Evolutionary conservation across 2,329 filamentous ascomycete species (phyloP).

Genomic region (Diaporthe sp.): DNA sequence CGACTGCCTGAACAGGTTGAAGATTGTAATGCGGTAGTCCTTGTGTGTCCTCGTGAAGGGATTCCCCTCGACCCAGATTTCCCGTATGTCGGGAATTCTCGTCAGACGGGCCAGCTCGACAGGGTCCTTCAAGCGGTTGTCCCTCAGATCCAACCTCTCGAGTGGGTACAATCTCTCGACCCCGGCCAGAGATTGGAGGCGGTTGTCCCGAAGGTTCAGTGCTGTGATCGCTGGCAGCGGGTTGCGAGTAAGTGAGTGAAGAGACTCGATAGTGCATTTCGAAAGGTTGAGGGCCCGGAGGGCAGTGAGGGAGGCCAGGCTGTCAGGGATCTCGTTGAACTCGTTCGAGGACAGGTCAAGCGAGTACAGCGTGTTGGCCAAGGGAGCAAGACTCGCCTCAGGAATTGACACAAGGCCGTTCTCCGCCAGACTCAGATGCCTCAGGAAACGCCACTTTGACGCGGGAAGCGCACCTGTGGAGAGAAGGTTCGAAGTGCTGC

Average conservation of each 20-base stretch:
- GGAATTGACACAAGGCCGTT: constrained; percentile 89
- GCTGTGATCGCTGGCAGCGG: constrained; percentile 94
- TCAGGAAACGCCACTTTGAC: constrained; percentile 94
- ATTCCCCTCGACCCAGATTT: constrained; percentile 94
- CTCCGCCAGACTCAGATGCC: constrained; percentile 91
- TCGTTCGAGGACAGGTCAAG: constrained; percentile 94
- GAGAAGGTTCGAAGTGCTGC: constrained; percentile 84
- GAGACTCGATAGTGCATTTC: constrained; percentile 96
- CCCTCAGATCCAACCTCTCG: constrained; percentile 90
- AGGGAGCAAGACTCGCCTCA: constrained; percentile 80
- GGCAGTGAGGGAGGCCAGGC: constrained; percentile 85
- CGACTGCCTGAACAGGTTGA: constrained; percentile 93
- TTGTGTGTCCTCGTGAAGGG: constrained; percentile 90
- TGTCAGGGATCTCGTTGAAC: constrained; percentile 95
- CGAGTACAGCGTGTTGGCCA: constrained; percentile 90
- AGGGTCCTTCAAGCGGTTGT: constrained; percentile 92
- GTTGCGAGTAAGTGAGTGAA: constrained; percentile 87
- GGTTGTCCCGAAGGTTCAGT: constrained; percentile 90
- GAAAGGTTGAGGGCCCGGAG: constrained; percentile 95
- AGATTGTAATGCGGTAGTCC: constrained; percentile 89
- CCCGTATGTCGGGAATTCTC: constrained; percentile 89
- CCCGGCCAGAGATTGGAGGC: constrained; percentile 87
- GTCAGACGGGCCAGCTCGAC: constrained; percentile 91
- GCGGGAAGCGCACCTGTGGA: constrained; percentile 80
- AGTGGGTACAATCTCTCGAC: constrained; percentile 90